Evolutionary conservation across 495 filamentous ascomycete genomes (phyloP), one percentile per base, ranked within the genome.

Genomic region (Lineolata rhizophorae): DNA sequence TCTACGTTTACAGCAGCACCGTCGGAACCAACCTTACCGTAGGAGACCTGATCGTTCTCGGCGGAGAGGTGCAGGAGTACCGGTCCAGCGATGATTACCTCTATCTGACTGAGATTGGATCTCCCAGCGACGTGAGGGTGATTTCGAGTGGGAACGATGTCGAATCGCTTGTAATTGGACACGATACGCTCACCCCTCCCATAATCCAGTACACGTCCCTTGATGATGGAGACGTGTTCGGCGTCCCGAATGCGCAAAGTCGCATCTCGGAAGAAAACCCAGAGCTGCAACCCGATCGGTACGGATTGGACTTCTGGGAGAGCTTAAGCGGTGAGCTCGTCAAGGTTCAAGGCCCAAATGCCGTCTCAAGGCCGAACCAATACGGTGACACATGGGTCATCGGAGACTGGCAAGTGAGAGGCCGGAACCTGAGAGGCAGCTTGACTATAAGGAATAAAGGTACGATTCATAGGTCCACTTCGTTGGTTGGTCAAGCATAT

Each of bases 221-320:
- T 1, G 69, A 73, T 38, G 47, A 46, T 3, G 60, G 61, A 11
- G 59, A 63, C 29, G 52, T 70, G 13, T 68, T 67, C 29, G 51
- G 39, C 10, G 37, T 70, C 9, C 70, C 70, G 5, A 65, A 65
- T 34, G 65, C 60, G 29, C 51, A 44, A 28, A 52, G 45, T 38
- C 50, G 58, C 43, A 38, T 72, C 34, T 66, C 65, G 0, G 55
- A 46, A 8, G 54, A 45, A 15, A 72, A 72, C 42, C 65, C 65
- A 0, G 48, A 48, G 1, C 47, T 71, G 11, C 20, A 67, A 25
- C 66, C 68, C 2, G 45, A 52, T 3, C 36, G 52, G 30, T 71
- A 65, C 37, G 69, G 67, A 1, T 40, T 74, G 30, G 69, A 73
- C 44, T 74, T 73, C 41, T 74, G 69, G 69, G 61, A 73, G 53